Conservation (phyloP, 768 basidiomycete genomes). For the Boletales sp. region DNA sequence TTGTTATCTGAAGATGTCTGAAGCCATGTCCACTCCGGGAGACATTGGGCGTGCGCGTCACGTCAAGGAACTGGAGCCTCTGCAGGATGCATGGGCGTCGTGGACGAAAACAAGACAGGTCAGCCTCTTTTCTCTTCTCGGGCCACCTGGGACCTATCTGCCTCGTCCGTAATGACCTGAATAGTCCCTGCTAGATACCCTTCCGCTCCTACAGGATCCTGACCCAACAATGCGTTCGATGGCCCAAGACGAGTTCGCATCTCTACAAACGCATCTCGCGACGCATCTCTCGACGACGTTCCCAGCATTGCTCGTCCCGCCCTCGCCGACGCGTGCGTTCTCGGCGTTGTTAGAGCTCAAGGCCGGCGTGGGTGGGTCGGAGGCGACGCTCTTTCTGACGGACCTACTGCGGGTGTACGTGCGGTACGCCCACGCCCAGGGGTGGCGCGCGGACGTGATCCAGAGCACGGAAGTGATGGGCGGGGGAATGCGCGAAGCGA, state of each 20-base stretch:
- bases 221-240: constrained; percentile 75
- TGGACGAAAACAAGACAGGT: constrained; percentile 62
- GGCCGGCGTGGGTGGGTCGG: constrained; percentile 89
- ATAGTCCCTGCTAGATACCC: constrained; percentile 67
- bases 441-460: constrained; percentile 63
- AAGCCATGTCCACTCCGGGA: constrained; percentile 20
- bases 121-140: constrained; percentile 13
- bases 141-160: neutral
- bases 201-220: constrained; percentile 60
- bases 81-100: constrained; percentile 64
- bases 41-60: constrained; percentile 58
- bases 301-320: constrained; percentile 70
- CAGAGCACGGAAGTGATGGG: constrained; percentile 53
- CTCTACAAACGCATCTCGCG: constrained; percentile 36
- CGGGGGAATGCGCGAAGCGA: constrained; percentile 75
- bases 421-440: constrained; percentile 48
- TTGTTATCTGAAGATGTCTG: no score
- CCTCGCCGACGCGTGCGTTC: constrained; percentile 59
- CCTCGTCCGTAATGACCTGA: constrained; percentile 9
- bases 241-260: constrained; percentile 61
- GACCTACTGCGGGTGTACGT: constrained; percentile 83
- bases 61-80: constrained; percentile 64
- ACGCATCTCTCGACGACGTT: constrained; percentile 41
- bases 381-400: constrained; percentile 76
- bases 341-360: constrained; percentile 89